Evolutionary conservation across 352 stramenopile genomes (phyloP).

Genomic region (Phytophthora kernoviae): DNA sequence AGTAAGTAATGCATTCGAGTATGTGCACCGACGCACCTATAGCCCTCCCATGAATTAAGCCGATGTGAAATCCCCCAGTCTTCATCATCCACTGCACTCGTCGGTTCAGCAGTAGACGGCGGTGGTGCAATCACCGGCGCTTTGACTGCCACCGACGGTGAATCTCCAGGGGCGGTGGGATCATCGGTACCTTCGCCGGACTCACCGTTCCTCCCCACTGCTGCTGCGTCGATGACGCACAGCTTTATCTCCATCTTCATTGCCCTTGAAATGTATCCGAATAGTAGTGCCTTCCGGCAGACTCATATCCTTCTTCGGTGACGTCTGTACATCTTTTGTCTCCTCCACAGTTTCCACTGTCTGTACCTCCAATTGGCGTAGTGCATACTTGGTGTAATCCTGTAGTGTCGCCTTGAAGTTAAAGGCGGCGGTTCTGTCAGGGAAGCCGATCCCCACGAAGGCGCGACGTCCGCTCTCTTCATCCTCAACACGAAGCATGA

Average conservation of each 20-base stretch:
- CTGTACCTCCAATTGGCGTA: conserved; percentile 60
- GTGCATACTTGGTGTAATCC: conserved; percentile 83
- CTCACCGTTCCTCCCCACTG: conserved; percentile 36
- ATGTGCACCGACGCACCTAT: background rate
- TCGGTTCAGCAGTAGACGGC: conserved; percentile 24
- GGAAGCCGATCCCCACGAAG: conserved; percentile 83
- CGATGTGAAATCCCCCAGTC: conserved; percentile 89
- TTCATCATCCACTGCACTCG: conserved; percentile 49
- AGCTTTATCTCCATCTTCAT: conserved; percentile 31
- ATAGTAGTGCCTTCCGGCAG: conserved; percentile 76
- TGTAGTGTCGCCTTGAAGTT: conserved; percentile 88
- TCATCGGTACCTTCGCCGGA: conserved; percentile 52
- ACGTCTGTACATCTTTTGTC: conserved; percentile 15
- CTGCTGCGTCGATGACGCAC: conserved; percentile 26
- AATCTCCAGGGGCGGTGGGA: conserved; percentile 60
- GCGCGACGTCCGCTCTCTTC: conserved; percentile 69
- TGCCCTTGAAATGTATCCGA: conserved; percentile 78
- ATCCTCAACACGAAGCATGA: conserved; percentile 87
- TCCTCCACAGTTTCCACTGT: conserved; percentile 22
- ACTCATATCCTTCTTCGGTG: conserved; percentile 58
- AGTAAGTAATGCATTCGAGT: too few relatives aligned
- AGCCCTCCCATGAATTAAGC: conserved; percentile 31
- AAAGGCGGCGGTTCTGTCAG: conserved; percentile 75
- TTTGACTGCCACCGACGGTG: conserved; percentile 14
- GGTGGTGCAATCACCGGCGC: conserved; percentile 28